Evolutionary conservation across 768 basidiomycete genomes (phyloP), one percentile per base, ranked within the genome.

Genomic region (Boletus rubescentipes): DNA sequence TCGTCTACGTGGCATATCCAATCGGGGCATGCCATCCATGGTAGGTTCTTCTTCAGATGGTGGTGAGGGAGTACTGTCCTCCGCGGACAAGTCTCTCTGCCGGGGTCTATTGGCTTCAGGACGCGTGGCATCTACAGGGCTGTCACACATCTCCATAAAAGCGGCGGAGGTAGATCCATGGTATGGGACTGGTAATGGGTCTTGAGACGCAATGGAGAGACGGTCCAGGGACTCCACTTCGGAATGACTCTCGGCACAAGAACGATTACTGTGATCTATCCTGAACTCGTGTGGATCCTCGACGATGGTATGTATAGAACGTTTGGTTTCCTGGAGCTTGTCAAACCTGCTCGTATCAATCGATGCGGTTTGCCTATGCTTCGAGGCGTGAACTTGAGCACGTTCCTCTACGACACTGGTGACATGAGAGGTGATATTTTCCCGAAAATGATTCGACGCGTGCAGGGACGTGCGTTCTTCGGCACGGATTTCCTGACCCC

Each of bases 151-250:
- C 21, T 65, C 69, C 65, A 63, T 57, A 44, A 70, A 70, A 36
- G 51, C 16, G 14, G 60, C 54, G 20, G 69, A 70, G 12, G 65
- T 69, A 32, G 69, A 70, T 38, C 69, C 69, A 38, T 78, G 77
- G 53, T 74, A 78, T 8, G 78, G 78, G 30, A 77, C 69, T n/a
- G 78, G 77, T 46, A 79, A 51, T 31, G 77, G 77, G 36, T 72
- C 77, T 23, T 73, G 73, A 14, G 77, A 79, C 46, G 64, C 42
- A 18, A 71, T 70, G n/a, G 72, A 62, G 26, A 71, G 60, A 38
- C 57, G 57, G 39, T 45, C 40, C 21, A 60, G 57, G 30, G 60
- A 66, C 45, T 65, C 68, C 35, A 54, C 57, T 15, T 68, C 67
- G 23, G 52, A 63, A 51, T 61, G 66, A 34, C 16, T 49, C 47